A percentile compares a stretch with the other conserved stretches of the same genome.
phyloP scores from a whole-genome alignment of 2,329 filamentous ascomycete species.

The Trichoderma atrobrunneum region DNA sequence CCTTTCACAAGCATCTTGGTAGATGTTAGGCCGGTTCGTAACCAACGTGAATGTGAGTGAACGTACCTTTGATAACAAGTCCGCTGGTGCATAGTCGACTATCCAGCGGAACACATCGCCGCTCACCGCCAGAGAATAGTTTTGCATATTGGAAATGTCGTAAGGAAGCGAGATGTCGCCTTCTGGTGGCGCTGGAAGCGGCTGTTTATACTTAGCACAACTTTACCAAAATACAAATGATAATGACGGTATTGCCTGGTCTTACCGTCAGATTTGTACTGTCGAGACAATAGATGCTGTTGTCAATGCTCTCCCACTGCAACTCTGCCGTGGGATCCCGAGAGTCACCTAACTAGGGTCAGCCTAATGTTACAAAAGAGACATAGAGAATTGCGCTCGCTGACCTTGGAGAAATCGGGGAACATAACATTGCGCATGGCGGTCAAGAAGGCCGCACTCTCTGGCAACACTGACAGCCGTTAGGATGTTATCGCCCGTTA shows the following conservation, averaged over 20 bases:
- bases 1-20: conserved; percentile 71
- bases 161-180: conserved; percentile 82
- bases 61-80: conserved; percentile 67
- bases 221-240: background rate
- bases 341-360: conserved; percentile 54
- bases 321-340: conserved; percentile 71
- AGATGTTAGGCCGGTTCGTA: conserved; percentile 44
- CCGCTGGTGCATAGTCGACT: conserved; percentile 82
- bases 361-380: background rate
- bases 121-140: conserved; percentile 85
- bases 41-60: background rate
- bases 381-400: conserved; percentile 5
- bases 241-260: background rate
- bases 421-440: conserved; percentile 84
- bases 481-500: conserved; percentile 95
- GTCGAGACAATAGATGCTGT: conserved; percentile 73
- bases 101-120: conserved; percentile 98
- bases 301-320: conserved; percentile 93
- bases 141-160: conserved; percentile 74
- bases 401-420: conserved; percentile 77
- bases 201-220: conserved; percentile 43
- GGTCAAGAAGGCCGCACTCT: conserved; percentile 81
- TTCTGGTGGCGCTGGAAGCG: conserved; percentile 66
- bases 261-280: conserved; percentile 68
- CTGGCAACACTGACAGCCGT: conserved; percentile 94